Conservation (phyloP, 2,329 filamentous ascomycete species). For the Sporothrix curviconia region DNA sequence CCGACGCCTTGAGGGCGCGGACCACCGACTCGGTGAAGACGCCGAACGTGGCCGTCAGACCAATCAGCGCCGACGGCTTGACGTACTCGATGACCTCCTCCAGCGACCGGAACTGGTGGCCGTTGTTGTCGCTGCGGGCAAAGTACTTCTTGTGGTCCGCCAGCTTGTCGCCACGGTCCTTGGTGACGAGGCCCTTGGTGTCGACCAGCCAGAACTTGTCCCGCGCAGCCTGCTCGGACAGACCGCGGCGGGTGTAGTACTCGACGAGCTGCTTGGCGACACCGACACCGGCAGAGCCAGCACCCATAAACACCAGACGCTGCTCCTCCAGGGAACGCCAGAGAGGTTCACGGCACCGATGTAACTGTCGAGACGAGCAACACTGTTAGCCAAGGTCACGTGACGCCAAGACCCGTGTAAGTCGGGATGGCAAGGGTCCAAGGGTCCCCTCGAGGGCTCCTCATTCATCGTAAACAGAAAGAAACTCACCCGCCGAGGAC, state of each 20-base stretch:
- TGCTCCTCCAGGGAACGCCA: conserved; percentile 79
- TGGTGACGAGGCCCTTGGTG: conserved; percentile 90
- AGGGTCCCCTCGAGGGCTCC: neutral
- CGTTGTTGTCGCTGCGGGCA: conserved; percentile 57
- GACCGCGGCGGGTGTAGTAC: conserved; percentile 88
- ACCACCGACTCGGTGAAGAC: conserved; percentile 88
- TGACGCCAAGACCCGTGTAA: conserved; percentile 15
- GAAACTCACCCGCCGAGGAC: conserved; percentile 68
- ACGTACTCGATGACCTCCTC: conserved; percentile 92
- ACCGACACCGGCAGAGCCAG: conserved; percentile 90
- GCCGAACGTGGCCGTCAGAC: conserved; percentile 87
- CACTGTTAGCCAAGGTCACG: conserved; percentile 33
- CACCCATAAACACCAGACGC: conserved; percentile 90
- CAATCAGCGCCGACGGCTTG: conserved; percentile 89
- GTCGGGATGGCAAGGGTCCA: conserved; percentile 2
- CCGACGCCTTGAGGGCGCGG: conserved; percentile 58
- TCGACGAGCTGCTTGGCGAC: conserved; percentile 97
- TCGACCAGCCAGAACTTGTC: conserved; percentile 97
- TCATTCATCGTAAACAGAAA: too few relatives aligned
- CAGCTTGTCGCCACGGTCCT: conserved; percentile 86
- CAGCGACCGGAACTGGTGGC: conserved; percentile 68
- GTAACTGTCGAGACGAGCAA: conserved; percentile 47
- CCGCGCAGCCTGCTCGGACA: conserved; percentile 79
- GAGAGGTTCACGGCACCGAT: conserved; percentile 75
- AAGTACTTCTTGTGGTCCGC: conserved; percentile 82